Evolutionary conservation across 2,329 filamentous ascomycete species (phyloP).

Genomic region (Dendryphion nanum): DNA sequence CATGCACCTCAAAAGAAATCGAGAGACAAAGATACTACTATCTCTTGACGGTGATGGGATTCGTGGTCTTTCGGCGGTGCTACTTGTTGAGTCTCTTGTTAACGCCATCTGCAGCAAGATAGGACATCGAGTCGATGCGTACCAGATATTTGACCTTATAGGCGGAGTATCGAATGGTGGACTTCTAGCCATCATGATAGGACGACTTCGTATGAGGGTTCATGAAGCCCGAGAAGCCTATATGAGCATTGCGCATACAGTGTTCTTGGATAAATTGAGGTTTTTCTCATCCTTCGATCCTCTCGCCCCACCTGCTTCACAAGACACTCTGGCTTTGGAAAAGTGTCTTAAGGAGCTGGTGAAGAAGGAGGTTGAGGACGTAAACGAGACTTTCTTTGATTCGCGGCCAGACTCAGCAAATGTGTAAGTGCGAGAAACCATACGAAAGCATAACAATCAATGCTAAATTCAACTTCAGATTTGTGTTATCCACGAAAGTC

Average conservation of each 20-base stretch:
- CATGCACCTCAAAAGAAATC: slow-evolving; percentile 9
- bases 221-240: slow-evolving; percentile 30
- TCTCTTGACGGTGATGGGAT: slow-evolving; percentile 33
- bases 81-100: slow-evolving; percentile 30
- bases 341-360: slow-evolving; percentile 20
- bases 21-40: slow-evolving; percentile 32
- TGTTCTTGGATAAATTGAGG: slow-evolving; percentile 24
- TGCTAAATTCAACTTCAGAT: slow-evolving; percentile 14
- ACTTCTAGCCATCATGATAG: slow-evolving; percentile 28
- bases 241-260: slow-evolving; percentile 21
- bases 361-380: slow-evolving; percentile 13
- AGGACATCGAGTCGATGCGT: slow-evolving; percentile 20
- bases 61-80: slow-evolving; percentile 26
- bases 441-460: too few relatives aligned
- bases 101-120: slow-evolving; percentile 30
- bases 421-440: slow-evolving; percentile 19
- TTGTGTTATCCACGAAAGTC: slow-evolving; percentile 27
- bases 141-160: slow-evolving; percentile 32
- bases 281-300: slow-evolving; percentile 26
- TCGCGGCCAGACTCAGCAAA: slow-evolving; percentile 22
- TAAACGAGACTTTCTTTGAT: slow-evolving; percentile 24
- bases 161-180: slow-evolving; percentile 29
- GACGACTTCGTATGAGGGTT: slow-evolving; percentile 28
- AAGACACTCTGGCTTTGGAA: slow-evolving; percentile 17
- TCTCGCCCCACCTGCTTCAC: slow-evolving; percentile 6